Percentiles rank a stretch among this genome's conserved stretches.
Conservation (phyloP, 2,329 filamentous ascomycete genomes). For the Penicillium fuscoglaucum region DNA sequence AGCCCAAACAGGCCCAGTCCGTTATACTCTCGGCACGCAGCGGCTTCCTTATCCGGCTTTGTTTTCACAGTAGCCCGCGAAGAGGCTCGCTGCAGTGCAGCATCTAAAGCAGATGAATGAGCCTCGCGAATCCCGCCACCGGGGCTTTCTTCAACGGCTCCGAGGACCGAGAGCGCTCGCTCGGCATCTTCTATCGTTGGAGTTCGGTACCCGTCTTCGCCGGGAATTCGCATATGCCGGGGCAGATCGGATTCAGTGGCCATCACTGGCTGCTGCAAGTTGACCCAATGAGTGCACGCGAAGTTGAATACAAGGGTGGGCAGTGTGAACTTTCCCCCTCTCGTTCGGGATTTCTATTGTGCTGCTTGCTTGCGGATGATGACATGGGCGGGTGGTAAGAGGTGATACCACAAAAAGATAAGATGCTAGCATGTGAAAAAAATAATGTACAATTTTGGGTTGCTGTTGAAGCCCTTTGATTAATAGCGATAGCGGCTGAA, state of each 20-base stretch:
- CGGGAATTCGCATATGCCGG: slow-evolving; percentile 40
- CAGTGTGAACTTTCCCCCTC: background rate
- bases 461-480: background rate
- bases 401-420: background rate
- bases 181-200: slow-evolving; percentile 48
- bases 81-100: slow-evolving; percentile 23
- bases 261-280: slow-evolving; percentile 17
- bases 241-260: slow-evolving; percentile 25
- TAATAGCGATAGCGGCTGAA: background rate
- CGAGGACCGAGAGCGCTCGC: slow-evolving; percentile 20
- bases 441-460: background rate
- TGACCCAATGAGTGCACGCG: too few relatives aligned
- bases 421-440: background rate
- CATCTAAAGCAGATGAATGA: slow-evolving; percentile 34
- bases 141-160: slow-evolving; percentile 11
- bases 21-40: slow-evolving; percentile 16
- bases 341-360: background rate
- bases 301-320: background rate
- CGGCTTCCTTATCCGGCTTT: slow-evolving; percentile 6
- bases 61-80: slow-evolving; percentile 21
- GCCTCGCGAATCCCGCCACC: slow-evolving; percentile 20
- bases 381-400: background rate
- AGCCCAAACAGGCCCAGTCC: slow-evolving; percentile 14
- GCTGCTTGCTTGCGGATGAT: background rate
- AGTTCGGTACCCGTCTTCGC: slow-evolving; percentile 48